Evolutionary conservation across 2,329 filamentous ascomycete genomes (phyloP), one percentile per base, ranked within the genome.

Genomic region (Zarea fungicola): DNA sequence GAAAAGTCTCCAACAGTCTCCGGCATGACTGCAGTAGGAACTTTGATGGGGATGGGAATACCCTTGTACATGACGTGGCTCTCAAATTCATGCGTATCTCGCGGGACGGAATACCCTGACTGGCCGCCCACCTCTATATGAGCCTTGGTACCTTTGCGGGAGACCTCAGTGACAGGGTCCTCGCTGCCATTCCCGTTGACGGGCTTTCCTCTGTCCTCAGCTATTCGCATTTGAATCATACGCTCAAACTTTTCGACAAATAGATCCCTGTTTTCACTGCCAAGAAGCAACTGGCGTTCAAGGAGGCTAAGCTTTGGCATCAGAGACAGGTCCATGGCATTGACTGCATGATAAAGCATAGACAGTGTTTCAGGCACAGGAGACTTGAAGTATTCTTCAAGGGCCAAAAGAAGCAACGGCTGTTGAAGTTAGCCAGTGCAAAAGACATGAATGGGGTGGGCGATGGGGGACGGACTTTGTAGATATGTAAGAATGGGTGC

Each of bases 1-100:
- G 91, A 97, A 63, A 99, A 99, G 69, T 99, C 93, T 53, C 93
- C 93, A 14, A 99, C 93, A 0, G 89, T 96, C 72, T 99, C 93
- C 2, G 91, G 89, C 73, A 91, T 92, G 50, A 95, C 80, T 10
- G 93, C 91, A 4, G 92, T 91, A 0, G 93, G 93, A 7, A 99
- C 85, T 69, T 97, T 97, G 71, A 99, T 89, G 1, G 93, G 93
- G 23, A 99, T 92, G 0, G 92, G 92, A 49, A 97, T 93, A 54
- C 90, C 89, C 70, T 96, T 95, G 72, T 99, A 99, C 62, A 92
- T 81, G 60, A 99, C 89, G 61, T 85, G 89, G 57, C 89, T 95
- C 71, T 97, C 93, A 62, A 96, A 97, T 67, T 99, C 93, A 66
- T 99, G 93, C 1, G 93, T 99, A 64, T 99, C 93, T 60, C 93